phyloP scores from a whole-genome alignment of 441 rosid species.

The Hypseocharis bilobata region DNA sequence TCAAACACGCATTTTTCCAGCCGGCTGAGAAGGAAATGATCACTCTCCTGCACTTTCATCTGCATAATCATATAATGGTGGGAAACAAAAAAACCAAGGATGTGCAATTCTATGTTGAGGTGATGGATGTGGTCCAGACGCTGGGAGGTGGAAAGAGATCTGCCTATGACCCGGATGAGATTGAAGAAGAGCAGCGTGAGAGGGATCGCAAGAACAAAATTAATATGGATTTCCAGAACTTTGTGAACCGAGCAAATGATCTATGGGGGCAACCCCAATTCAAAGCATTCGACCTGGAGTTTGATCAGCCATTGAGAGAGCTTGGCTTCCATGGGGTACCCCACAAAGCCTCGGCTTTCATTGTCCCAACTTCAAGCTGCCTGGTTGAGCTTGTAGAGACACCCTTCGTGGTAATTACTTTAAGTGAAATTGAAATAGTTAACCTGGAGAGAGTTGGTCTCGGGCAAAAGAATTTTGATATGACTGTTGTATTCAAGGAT shows the following conservation, averaged over 20 bases:
- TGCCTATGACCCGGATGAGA: constrained; percentile 86
- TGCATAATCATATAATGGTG: constrained; percentile 86
- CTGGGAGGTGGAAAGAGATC: constrained; percentile 79
- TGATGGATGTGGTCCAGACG: constrained; percentile 74
- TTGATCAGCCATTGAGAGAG: constrained; percentile 84
- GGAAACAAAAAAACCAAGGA: constrained; percentile 80
- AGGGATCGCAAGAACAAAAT: constrained; percentile 72
- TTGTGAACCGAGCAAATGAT: constrained; percentile 73
- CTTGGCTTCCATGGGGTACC: constrained; percentile 89
- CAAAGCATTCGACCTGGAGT: constrained; percentile 61
- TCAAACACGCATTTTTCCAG: constrained; percentile 82
- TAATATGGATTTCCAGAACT: constrained; percentile 69
- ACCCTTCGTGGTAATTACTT: constrained; percentile 71
- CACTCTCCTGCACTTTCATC: constrained; percentile 70
- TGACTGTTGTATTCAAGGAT: constrained; percentile 80
- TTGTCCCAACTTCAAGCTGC: constrained; percentile 83
- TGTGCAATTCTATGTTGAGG: constrained; percentile 79
- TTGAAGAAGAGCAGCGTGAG: constrained; percentile 85
- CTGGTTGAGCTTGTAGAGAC: constrained; percentile 68
- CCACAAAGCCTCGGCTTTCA: constrained; percentile 59
- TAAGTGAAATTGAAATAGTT: constrained; percentile 83
- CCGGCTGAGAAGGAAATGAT: constrained; percentile 91
- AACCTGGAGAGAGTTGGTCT: constrained; percentile 85
- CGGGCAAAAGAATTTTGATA: constrained; percentile 83
- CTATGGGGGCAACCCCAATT: constrained; percentile 75